A percentile compares a stretch with the other conserved stretches of the same genome.
Evolutionary conservation across 768 basidiomycete species (phyloP).

Genomic region (Calvatia gigantea): DNA sequence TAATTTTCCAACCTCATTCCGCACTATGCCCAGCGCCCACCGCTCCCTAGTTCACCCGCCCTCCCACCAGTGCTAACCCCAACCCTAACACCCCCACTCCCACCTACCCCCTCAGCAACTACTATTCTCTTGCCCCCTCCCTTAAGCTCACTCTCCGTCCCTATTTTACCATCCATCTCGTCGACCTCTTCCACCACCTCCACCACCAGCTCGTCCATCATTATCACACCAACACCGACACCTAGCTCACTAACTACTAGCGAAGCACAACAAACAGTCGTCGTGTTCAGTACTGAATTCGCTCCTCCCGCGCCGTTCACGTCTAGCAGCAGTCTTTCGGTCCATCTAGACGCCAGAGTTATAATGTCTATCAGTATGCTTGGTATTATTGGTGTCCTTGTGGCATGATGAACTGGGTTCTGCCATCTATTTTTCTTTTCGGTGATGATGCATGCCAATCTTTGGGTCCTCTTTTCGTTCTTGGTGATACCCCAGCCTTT

Average conservation of each 20-base stretch:
- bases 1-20: too few relatives aligned
- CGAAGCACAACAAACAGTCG: not conserved
- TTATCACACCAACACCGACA: not conserved
- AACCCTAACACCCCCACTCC: not conserved
- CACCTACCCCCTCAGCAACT: not conserved
- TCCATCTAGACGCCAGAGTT: accelerated
- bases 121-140: not conserved
- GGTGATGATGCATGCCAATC: too few relatives aligned
- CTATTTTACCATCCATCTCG: not conserved
- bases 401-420: not conserved
- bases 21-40: too few relatives aligned
- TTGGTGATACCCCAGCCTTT: too few relatives aligned
- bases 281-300: slow-evolving; percentile 9
- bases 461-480: too few relatives aligned
- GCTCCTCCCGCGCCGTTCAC: not conserved
- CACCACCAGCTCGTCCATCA: not conserved
- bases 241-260: not conserved
- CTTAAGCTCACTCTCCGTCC: not conserved
- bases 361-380: not conserved
- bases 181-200: not conserved
- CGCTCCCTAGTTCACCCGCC: too few relatives aligned
- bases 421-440: too few relatives aligned
- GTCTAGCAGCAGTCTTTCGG: not conserved
- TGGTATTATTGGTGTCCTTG: not conserved
- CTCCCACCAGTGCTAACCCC: too few relatives aligned